Base-by-base conservation (phyloP, 352 stramenopile species). In the Phytophthora constricta region DNA sequence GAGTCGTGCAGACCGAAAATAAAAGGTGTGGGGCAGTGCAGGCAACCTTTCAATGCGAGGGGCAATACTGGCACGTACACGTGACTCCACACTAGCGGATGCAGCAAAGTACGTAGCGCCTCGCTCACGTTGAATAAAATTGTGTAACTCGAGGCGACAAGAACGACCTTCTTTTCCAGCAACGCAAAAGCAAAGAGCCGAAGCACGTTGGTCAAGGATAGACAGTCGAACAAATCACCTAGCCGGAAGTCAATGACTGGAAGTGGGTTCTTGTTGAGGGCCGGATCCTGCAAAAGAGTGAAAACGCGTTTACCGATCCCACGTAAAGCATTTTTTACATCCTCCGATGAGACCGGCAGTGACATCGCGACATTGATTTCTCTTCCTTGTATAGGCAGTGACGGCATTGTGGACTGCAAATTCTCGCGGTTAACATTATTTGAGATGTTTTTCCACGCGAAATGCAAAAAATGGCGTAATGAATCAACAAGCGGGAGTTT, bases 11-110 rank as follows among this genome's bases (percentile, higher is more conserved):
- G 57, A 1, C 86, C 86, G 39, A 95, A 92, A 43, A 95, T 81
- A 57, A 91, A 95, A 8, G 84, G 84, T 2, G 84, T 92, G 41
- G 86, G 86, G 58, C 84, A 95, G 45, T 92, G 83, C 4, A 95
- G 61, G 45, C 79, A 92, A 2, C 73, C 83, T 64, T 87, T 80
- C 42, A 95, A 77, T 1, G 68, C 58, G 13, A 85, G 46, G 1
- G 88, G 86, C 1, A 96, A 57, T 19, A 96, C 70, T 0, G 85
- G 88, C 0, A 86, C 85, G 59, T 91, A 96, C 20, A 93, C 68
- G 68, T 95, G 89, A 62, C 80, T 86, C 89, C 89, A 96, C 0
- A 72, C 48, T 1, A 97, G 72, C 11, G 89, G 89, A 37, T 68
- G 52, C 16, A 95, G 62, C 16, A 96, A 53, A 0, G 66, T 16